Percentiles rank a stretch among this genome's conserved stretches.
phyloP scores from a whole-genome alignment of 192 early-diverging fungal species.

The Coemansia sp. region DNA sequence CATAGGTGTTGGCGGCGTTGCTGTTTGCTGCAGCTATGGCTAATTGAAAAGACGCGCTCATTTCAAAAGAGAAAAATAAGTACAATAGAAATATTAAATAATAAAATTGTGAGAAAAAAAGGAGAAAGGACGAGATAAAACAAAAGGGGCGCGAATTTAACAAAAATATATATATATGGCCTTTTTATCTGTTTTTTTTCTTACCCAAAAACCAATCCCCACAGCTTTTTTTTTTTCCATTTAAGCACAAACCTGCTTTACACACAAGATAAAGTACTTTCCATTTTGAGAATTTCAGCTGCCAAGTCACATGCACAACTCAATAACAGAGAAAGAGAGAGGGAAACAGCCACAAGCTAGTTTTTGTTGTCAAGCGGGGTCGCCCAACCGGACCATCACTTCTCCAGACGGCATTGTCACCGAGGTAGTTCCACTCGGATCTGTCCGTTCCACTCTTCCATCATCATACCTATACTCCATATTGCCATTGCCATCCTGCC shows the following conservation, averaged over 20 bases:
- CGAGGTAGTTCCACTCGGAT: background rate
- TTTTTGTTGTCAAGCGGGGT: background rate
- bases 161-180: too few relatives aligned
- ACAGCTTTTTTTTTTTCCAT: too few relatives aligned
- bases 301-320: too few relatives aligned
- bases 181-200: too few relatives aligned
- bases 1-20: conserved; percentile 28
- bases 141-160: too few relatives aligned
- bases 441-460: conserved; percentile 21
- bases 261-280: too few relatives aligned
- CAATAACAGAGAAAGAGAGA: too few relatives aligned
- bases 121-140: background rate
- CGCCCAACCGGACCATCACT: background rate
- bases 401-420: conserved; percentile 20
- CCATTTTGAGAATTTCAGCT: too few relatives aligned
- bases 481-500: conserved; percentile 11
- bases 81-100: background rate
- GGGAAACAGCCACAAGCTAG: too few relatives aligned
- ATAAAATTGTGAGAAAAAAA: background rate
- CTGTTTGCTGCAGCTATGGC: conserved; percentile 24
- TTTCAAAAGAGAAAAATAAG: background rate
- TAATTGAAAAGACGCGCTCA: background rate
- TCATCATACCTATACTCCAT: conserved; percentile 21
- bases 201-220: too few relatives aligned
- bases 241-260: too few relatives aligned